A percentile compares a stretch with the other conserved stretches of the same genome.
These are phyloP conservation scores for Coemansia sp. DNA, from an alignment of 192 early-diverging fungal genomes.

Conservation along the genomic window DNA sequence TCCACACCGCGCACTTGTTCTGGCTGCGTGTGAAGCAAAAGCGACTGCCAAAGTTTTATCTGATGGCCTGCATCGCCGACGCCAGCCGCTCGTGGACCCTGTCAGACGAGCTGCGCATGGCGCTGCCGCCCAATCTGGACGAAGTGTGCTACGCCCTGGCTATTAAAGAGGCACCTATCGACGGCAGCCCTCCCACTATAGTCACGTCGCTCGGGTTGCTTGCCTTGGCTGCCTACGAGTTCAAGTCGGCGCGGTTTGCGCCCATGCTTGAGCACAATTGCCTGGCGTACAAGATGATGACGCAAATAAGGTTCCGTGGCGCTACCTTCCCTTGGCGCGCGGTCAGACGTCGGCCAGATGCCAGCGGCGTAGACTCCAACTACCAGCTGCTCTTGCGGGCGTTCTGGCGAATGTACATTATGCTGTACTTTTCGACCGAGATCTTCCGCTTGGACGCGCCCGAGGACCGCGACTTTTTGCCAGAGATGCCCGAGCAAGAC, in stretches of 20 bases:
- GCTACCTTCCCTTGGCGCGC: slow-evolving; percentile 50
- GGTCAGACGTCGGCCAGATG: slow-evolving; percentile 16
- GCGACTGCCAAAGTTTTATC: slow-evolving; percentile 41
- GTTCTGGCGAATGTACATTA: slow-evolving; percentile 47
- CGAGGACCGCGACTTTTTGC: slow-evolving; percentile 52
- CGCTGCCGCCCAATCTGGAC: slow-evolving; percentile 49
- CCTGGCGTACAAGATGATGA: slow-evolving; percentile 46
- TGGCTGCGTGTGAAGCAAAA: slow-evolving; percentile 53
- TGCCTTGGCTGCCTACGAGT: slow-evolving; percentile 46
- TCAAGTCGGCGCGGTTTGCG: slow-evolving; percentile 55
- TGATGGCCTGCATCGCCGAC: slow-evolving; percentile 49
- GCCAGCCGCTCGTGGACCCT: slow-evolving; percentile 53
- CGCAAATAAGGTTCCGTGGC: slow-evolving; percentile 45
- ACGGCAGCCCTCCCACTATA: slow-evolving; percentile 18
- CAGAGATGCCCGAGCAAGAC: slow-evolving; percentile 44
- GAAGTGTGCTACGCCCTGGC: slow-evolving; percentile 49
- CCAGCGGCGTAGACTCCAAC: slow-evolving; percentile 37
- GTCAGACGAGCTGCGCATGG: slow-evolving; percentile 41
- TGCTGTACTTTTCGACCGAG: slow-evolving; percentile 46
- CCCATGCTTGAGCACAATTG: slow-evolving; percentile 53
- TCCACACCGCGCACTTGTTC: slow-evolving; percentile 46
- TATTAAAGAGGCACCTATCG: slow-evolving; percentile 19
- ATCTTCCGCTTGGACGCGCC: slow-evolving; percentile 51
- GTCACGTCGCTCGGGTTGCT: slow-evolving; percentile 34
- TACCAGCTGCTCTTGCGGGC: slow-evolving; percentile 49